These are phyloP conservation scores for Cicer cuneatum DNA, from an alignment of 306 rosid genomes.

Conservation along the genomic window DNA sequence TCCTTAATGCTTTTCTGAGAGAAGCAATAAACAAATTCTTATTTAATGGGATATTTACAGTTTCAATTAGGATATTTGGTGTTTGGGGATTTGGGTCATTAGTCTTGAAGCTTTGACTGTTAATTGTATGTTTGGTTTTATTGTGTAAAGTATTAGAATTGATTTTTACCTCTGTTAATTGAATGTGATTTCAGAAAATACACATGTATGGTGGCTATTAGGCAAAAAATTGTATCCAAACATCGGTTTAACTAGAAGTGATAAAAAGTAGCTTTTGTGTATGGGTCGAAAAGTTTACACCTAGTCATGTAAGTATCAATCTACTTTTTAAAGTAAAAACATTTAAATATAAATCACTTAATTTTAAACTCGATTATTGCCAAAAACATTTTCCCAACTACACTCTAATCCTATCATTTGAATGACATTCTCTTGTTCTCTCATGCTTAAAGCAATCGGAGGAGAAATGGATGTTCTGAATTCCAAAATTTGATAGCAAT, in stretches of 20 bases:
- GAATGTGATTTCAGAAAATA: not conserved
- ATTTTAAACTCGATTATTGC: not conserved
- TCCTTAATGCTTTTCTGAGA: conserved; percentile 2
- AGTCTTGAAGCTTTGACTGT: not conserved
- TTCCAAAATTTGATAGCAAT: conserved; percentile 27
- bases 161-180: not conserved
- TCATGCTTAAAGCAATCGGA: conserved; percentile 15
- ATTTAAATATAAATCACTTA: not conserved
- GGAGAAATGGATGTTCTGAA: conserved; percentile 18
- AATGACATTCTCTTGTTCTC: not conserved
- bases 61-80: not conserved
- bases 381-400: not conserved
- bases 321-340: not conserved
- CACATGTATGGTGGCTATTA: not conserved
- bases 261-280: no score
- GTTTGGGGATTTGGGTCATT: conserved; percentile 28
- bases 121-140: not conserved
- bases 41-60: conserved; percentile 1
- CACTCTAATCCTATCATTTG: not conserved
- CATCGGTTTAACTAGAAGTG: not conserved
- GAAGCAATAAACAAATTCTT: conserved; percentile 14
- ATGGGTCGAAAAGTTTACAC: not conserved
- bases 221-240: not conserved
- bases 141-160: not conserved
- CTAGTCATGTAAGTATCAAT: not conserved